Evolutionary conservation across 2,329 filamentous ascomycete genomes (phyloP).

Genomic region (Pseudogymnoascus sp.): DNA sequence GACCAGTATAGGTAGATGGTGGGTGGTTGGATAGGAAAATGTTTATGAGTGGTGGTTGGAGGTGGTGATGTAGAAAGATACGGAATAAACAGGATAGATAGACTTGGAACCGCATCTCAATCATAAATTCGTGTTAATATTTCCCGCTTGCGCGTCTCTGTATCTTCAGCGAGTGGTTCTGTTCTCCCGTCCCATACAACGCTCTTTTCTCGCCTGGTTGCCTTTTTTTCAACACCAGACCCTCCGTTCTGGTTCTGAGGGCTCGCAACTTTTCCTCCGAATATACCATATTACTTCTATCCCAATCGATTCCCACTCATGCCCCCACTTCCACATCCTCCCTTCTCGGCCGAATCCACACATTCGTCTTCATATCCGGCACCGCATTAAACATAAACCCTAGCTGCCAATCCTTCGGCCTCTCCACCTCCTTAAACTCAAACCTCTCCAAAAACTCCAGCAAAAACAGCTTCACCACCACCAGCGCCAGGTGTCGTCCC

Average conservation of each 20-base stretch:
- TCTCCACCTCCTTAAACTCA: not conserved
- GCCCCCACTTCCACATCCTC: not conserved
- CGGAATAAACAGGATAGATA: not conserved
- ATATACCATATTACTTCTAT: not conserved
- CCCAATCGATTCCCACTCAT: not conserved
- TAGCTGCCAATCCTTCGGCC: not conserved
- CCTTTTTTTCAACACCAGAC: not conserved
- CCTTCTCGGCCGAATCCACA: not conserved
- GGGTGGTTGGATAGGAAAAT: not conserved
- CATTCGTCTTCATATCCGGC: not conserved
- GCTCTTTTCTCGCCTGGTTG: not conserved
- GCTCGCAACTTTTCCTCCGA: not conserved
- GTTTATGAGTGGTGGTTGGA: not conserved
- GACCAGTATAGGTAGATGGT: conserved; percentile 51
- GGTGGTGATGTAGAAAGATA: not conserved
- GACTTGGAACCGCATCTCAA: not conserved
- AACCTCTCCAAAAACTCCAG: not conserved
- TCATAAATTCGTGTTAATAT: not conserved
- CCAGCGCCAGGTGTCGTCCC: not conserved
- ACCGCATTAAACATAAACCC: not conserved
- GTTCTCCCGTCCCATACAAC: not conserved
- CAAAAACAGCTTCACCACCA: not conserved
- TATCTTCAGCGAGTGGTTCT: not conserved
- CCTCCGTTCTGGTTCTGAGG: not conserved
- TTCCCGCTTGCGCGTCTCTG: not conserved